Conservation (phyloP, 108 stramenopile species). For the Schizochytrium sp. region DNA sequence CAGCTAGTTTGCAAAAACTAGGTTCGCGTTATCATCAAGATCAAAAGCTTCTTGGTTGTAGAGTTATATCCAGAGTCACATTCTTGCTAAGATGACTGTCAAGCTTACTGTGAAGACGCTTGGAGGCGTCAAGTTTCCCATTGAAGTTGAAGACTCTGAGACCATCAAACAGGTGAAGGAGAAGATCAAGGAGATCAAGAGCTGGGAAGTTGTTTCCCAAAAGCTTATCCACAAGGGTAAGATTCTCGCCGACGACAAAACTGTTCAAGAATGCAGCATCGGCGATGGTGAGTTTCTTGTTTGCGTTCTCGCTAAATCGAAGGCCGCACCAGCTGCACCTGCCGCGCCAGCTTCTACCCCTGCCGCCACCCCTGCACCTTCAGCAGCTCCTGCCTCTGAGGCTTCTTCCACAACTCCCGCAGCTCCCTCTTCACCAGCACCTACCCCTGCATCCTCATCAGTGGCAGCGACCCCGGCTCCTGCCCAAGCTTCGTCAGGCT, state of each 20-base stretch:
- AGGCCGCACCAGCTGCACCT: constrained; percentile 7
- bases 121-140: constrained; percentile 73
- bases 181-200: constrained; percentile 66
- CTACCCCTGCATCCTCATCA: constrained; percentile 69
- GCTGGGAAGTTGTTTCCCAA: constrained; percentile 67
- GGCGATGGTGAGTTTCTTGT: constrained; percentile 93
- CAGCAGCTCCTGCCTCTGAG: not conserved
- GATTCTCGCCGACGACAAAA: constrained; percentile 91
- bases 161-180: constrained; percentile 37
- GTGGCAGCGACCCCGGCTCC: constrained; percentile 50
- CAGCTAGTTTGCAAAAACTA: too few relatives aligned
- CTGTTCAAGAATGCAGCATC: constrained; percentile 83
- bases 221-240: constrained; percentile 97
- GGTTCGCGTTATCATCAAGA: too few relatives aligned
- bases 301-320: constrained; percentile 92
- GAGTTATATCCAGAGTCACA: too few relatives aligned
- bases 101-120: constrained; percentile 75
- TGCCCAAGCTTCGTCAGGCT: not conserved
- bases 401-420: constrained; percentile 66
- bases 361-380: not conserved
- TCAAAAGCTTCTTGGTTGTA: too few relatives aligned
- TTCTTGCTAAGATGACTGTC: constrained; percentile 38
- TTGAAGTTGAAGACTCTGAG: constrained; percentile 69
- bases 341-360: constrained; percentile 28
- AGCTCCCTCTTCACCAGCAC: constrained; percentile 73